Evolutionary conservation across 2,329 filamentous ascomycete genomes (phyloP), one percentile per base, ranked within the genome.

Genomic region (Mycogone perniciosa): DNA sequence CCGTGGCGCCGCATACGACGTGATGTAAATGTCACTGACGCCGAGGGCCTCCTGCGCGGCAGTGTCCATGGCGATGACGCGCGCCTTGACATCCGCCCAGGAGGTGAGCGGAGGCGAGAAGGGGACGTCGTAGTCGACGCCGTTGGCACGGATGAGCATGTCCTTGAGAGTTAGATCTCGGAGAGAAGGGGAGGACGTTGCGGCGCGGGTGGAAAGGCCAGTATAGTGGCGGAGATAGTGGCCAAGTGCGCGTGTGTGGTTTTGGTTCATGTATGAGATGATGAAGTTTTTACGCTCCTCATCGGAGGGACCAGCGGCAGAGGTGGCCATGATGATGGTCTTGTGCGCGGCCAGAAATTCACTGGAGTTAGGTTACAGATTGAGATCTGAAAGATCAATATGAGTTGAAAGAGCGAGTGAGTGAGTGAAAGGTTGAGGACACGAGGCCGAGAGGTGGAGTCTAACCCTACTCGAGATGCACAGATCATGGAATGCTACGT

Each of bases 211-310:
- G 11, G 83, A 77, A 41, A 88, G 72, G 11, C 74, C 67, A 64
- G 73, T 75, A 72, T 83, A 89, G 67, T 89, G 80, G 56, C 83
- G 83, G n/a, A 95, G 80, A 69, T 91, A 95, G 63, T 86, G 78
- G 51, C 79, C 72, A 45, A 96, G 81, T 52, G 89, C 88, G 59
- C 81, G 77, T 46, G 77, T 73, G 71, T 96, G 92, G 67, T 92
- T 86, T 40, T 74, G 73, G 71, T 96, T 96, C 88, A 96, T 93
- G 74, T 96, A 91, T 33, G 75, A 75, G 63, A 92, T 80, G 66
- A 73, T 72, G 58, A 70, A 67, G 37, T 59, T 57, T 43, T 64
- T 67, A 52, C 62, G 58, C 34, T 59, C 60, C 44, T 60, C 60
- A 26, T 67, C 64, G n/a, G 58, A 49, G 51, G 51, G 43, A 10